phyloP scores from a whole-genome alignment of 345 rosid genomes.

The Draba incana region DNA sequence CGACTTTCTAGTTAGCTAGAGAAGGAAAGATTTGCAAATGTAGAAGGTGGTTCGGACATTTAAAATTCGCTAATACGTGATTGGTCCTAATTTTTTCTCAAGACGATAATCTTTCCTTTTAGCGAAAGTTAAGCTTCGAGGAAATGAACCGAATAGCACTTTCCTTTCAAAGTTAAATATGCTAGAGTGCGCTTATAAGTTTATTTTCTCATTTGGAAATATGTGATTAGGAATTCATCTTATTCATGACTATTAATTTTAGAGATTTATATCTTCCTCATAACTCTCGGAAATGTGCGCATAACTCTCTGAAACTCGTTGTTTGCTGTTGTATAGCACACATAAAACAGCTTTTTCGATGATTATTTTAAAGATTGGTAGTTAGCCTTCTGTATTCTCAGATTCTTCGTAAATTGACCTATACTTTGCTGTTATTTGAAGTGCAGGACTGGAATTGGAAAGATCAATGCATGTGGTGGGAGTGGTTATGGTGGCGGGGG shows the following conservation, averaged over 20 bases:
- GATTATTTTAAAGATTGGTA: constrained; percentile 26
- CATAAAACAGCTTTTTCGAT: background rate
- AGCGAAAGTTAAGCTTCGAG: constrained; percentile 10
- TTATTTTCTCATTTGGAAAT: constrained; percentile 9
- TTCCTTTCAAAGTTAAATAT: constrained; percentile 7
- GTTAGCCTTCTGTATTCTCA: constrained; percentile 34
- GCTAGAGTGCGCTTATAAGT: constrained; percentile 22
- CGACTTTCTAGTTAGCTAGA: constrained; percentile 4
- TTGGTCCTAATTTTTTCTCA: constrained; percentile 22
- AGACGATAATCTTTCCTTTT: constrained; percentile 1
- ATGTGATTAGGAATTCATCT: background rate
- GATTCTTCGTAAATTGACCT: constrained; percentile 35
- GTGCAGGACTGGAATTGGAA: constrained; percentile 96
- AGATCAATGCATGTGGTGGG: constrained; percentile 96
- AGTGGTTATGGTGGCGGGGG: constrained; percentile 98
- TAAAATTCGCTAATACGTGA: constrained; percentile 15
- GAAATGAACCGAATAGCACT: constrained; percentile 7
- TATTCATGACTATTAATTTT: background rate
- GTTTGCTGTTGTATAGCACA: constrained; percentile 27
- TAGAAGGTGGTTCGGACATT: constrained; percentile 11
- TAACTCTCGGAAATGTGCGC: background rate
- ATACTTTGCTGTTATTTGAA: constrained; percentile 46
- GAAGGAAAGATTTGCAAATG: constrained; percentile 25
- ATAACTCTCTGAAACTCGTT: background rate
- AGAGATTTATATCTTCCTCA: constrained; percentile 9